phyloP scores from a whole-genome alignment of 768 basidiomycete genomes.

The Termitomyces sp. region DNA sequence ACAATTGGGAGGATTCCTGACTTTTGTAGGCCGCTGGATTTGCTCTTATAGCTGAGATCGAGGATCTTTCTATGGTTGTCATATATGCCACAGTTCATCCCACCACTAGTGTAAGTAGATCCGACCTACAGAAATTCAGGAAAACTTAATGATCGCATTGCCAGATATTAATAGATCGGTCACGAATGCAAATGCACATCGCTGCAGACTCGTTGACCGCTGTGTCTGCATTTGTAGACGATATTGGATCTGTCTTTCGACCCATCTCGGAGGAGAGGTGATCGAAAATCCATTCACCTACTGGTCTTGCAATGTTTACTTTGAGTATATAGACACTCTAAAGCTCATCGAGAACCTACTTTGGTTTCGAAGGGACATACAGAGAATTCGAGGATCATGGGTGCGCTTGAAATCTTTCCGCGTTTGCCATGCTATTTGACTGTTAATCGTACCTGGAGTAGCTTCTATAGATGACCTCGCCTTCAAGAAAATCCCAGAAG shows the following conservation, averaged over 20 bases:
- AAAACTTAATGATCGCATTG: background rate
- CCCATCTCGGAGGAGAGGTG: conserved; percentile 24
- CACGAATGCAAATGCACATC: conserved; percentile 58
- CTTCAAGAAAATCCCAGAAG: conserved; percentile 69
- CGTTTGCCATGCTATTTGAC: background rate
- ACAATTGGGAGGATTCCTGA: background rate
- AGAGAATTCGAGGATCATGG: conserved; percentile 28
- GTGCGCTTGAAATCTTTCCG: conserved; percentile 20
- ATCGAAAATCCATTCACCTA: conserved; percentile 12
- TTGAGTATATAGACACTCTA: conserved; percentile 19
- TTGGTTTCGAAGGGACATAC: conserved; percentile 25
- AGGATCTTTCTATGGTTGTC: conserved; percentile 44
- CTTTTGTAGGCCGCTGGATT: conserved; percentile 58
- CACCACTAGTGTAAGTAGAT: conserved; percentile 31
- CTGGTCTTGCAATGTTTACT: background rate
- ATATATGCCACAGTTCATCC: conserved; percentile 29
- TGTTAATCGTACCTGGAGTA: conserved; percentile 19
- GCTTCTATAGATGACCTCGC: conserved; percentile 82
- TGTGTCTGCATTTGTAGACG: conserved; percentile 51
- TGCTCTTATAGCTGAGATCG: conserved; percentile 61
- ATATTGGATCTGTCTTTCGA: conserved; percentile 44
- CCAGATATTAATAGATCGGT: conserved; percentile 55
- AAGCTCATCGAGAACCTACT: conserved; percentile 25
- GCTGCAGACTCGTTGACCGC: conserved; percentile 75
- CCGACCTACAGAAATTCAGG: background rate